phyloP scores from a whole-genome alignment of 768 basidiomycete genomes.

The Russula lepida region DNA sequence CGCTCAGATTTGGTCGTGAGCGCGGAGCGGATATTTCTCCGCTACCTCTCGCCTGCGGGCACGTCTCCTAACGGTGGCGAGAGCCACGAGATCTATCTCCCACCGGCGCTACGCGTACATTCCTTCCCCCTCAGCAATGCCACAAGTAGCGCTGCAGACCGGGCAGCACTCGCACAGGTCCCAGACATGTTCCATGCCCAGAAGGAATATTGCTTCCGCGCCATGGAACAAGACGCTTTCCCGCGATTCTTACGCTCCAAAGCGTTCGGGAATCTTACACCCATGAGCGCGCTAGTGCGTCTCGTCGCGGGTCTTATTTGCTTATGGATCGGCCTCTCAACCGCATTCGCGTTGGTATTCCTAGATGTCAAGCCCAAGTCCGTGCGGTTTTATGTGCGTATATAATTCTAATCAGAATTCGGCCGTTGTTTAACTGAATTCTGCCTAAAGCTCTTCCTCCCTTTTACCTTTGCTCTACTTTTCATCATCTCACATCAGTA shows the following conservation, averaged over 20 bases:
- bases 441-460: constrained; percentile 73
- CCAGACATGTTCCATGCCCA: constrained; percentile 97
- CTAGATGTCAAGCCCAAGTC: constrained; percentile 89
- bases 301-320: constrained; percentile 77
- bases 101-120: constrained; percentile 85
- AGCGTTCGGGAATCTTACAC: constrained; percentile 96
- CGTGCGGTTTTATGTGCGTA: constrained; percentile 88
- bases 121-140: constrained; percentile 80
- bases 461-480: constrained; percentile 82
- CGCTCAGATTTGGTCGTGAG: constrained; percentile 85
- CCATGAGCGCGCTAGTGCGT: constrained; percentile 78
- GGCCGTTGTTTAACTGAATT: constrained; percentile 6
- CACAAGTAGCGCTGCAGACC: constrained; percentile 60
- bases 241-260: constrained; percentile 92
- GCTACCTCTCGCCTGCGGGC: constrained; percentile 82
- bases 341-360: constrained; percentile 87
- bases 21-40: constrained; percentile 92
- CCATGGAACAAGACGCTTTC: constrained; percentile 93
- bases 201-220: constrained; percentile 94
- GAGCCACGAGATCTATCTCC: constrained; percentile 97
- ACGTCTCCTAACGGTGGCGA: constrained; percentile 70
- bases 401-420: neutral
- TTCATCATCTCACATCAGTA: constrained; percentile 95
- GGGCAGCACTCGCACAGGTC: constrained; percentile 73
- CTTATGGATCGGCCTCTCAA: constrained; percentile 92